These are phyloP conservation scores for Podaxis sp. DNA, from an alignment of 768 basidiomycete species.

Conservation along the genomic window DNA sequence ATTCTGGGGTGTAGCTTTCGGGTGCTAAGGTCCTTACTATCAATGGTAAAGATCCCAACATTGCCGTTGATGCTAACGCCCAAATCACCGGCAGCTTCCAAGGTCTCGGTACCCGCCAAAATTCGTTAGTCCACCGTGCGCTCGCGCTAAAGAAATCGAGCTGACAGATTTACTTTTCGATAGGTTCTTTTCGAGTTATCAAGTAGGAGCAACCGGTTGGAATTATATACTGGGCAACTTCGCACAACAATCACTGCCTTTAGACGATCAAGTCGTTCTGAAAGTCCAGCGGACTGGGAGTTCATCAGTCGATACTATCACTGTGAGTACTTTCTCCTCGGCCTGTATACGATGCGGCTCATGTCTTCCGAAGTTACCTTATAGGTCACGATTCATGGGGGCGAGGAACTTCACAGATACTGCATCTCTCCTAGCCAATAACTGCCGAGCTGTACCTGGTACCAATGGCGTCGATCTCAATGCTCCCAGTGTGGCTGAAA, in stretches of 20 bases:
- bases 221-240: slow-evolving; percentile 48
- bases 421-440: slow-evolving; percentile 50
- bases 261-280: slow-evolving; percentile 42
- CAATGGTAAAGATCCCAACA: slow-evolving; percentile 49
- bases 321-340: slow-evolving; percentile 30
- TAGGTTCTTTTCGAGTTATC: slow-evolving; percentile 46
- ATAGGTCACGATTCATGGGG: slow-evolving; percentile 50
- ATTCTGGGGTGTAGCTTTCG: slow-evolving; percentile 28
- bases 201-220: slow-evolving; percentile 30
- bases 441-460: slow-evolving; percentile 47
- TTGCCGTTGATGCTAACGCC: slow-evolving; percentile 52
- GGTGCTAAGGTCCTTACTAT: slow-evolving; percentile 57
- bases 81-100: slow-evolving; percentile 52
- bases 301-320: slow-evolving; percentile 40
- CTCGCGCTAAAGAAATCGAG: not conserved
- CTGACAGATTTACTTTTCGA: not conserved
- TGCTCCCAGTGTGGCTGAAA: slow-evolving; percentile 13
- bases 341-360: not conserved
- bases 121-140: slow-evolving; percentile 32
- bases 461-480: slow-evolving; percentile 51
- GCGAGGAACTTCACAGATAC: slow-evolving; percentile 48
- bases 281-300: slow-evolving; percentile 41
- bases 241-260: slow-evolving; percentile 49
- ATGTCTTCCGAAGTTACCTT: slow-evolving; percentile 45
- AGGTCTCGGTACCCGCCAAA: slow-evolving; percentile 49